These are phyloP conservation scores for Zymoseptoria passerinii DNA, from an alignment of 2,329 filamentous ascomycete genomes.

Conservation along the genomic window DNA sequence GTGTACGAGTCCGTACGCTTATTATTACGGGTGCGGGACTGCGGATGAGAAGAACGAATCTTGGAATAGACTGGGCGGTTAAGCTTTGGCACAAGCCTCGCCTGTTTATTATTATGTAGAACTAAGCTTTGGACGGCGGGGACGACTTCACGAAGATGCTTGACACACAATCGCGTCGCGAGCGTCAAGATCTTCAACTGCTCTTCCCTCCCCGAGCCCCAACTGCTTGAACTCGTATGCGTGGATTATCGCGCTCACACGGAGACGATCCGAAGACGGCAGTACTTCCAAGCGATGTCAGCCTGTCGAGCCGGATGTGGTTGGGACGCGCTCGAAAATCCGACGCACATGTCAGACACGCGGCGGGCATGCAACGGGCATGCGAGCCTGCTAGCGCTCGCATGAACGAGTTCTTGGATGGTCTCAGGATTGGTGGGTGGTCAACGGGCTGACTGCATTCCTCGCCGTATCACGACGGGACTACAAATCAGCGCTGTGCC, in stretches of 20 bases:
- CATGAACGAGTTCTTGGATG: neutral
- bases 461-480: neutral
- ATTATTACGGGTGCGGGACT: no score
- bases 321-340: neutral
- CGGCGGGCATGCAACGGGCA: neutral
- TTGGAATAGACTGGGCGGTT: no score
- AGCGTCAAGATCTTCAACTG: no score
- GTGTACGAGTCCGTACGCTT: no score
- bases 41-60: no score
- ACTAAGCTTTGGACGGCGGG: no score
- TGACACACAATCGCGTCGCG: no score
- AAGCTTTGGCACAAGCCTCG: no score
- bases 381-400: neutral
- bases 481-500: neutral
- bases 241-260: neutral
- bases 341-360: neutral
- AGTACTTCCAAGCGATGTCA: neutral
- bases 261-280: neutral
- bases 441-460: neutral
- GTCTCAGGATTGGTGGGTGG: neutral
- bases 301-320: neutral
- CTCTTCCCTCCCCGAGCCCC: no score
- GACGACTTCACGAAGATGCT: no score
- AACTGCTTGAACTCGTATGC: neutral
- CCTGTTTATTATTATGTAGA: no score